Base-by-base conservation (phyloP, 1,284 basidiomycete genomes). In the Lentinula novae-zelandiae region DNA sequence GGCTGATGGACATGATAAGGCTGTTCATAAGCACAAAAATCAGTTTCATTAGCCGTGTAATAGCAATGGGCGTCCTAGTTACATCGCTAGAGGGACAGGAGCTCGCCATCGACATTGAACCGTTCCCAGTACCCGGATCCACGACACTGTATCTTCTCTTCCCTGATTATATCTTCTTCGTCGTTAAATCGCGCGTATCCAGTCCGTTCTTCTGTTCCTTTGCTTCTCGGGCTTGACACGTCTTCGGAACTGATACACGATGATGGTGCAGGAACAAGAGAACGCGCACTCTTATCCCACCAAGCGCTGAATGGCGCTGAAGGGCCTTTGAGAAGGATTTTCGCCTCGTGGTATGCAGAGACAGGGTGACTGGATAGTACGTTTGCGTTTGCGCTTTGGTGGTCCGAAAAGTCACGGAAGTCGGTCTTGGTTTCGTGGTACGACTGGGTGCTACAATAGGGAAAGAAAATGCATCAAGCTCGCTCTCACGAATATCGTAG, bases 221-320 rank as follows among this genome's bases (percentile, higher is more conserved):
- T 7, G 27, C 27, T 4, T 3, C 3, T 15, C 13, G 48, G 13
- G 40, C 27, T 27, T 2, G 27, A 27, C 27, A 27, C 12, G 36
- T 20, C 10, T 13, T 10, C 46, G 20, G 46, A 20, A 12, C 46
- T 4, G 22, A 12, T 3, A 33, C n/a, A 0, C 31, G n/a, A 17
- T 5, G 27, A 15, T 33, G 27, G 8, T 3, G 12, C 0, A 15
- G 27, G 44, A 10, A 46, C 17, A 20, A 22, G 17, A 20, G 40
- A 13, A 3, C 15, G 4, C 34, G 40, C 1, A 1, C 15, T 15
- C 34, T 5, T 2, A 12, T 36, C 27, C 54, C 54, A 56, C 89
- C 89, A 92, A n/a, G 85, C 87, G 48, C 69, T 68, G 64, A 92
- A 87, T 0, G 81, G 76, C 0, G 76, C 73, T 0, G 63, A 68